Base-by-base conservation (phyloP, 768 basidiomycete genomes). In the Coprinopsis marcescibilis region DNA sequence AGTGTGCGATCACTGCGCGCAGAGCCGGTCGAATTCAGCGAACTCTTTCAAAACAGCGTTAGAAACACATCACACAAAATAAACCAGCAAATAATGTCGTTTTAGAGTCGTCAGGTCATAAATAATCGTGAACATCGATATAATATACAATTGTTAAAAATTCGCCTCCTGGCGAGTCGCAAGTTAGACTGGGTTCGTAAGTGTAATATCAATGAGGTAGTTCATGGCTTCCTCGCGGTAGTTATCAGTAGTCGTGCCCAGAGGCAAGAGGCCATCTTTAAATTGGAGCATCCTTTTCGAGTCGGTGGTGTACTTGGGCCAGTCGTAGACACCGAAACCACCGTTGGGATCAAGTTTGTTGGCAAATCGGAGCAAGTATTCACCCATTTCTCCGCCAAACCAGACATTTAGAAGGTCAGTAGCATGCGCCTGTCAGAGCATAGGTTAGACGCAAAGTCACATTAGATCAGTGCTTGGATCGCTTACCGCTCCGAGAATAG, bases 351-450 rank as follows among this genome's bases (percentile, higher is more conserved):
- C 56, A 40, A 73, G 70, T 12, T 57, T 65, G 43, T 53, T 60
- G n/a, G 62, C 65, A 48, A 78, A 78, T 44, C 67, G 63, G 50
- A 77, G 64, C 26, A 77, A 59, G 52, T 71, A 68, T 55, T 74
- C 70, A 7, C 69, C 4, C 41, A 43, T 43, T 4, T 43, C 41
- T 6, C 27, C 26, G 41, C 17, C 41, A 27, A 30, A 56, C 53
- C 76, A 63, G 1, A 60, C 71, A 15, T 68, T 52, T 15, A 65
- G 60, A 10, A 64, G 46, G 52, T 78, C 74, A 0, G 69, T 64
- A 6, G 49, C 52, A 48, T 78, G 77, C 34, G 65, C 57, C 73
- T 76, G 23, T 17, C 26, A 17, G 7, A 20, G 24, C 39, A 25
- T 23, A 10, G 14, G 25, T 40, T 23, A 12, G 27, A 24, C 7